A percentile compares a stretch with the other conserved stretches of the same genome.
Evolutionary conservation across 148 eudicot genomes (phyloP).

Genomic region (Diospyros kaki): DNA sequence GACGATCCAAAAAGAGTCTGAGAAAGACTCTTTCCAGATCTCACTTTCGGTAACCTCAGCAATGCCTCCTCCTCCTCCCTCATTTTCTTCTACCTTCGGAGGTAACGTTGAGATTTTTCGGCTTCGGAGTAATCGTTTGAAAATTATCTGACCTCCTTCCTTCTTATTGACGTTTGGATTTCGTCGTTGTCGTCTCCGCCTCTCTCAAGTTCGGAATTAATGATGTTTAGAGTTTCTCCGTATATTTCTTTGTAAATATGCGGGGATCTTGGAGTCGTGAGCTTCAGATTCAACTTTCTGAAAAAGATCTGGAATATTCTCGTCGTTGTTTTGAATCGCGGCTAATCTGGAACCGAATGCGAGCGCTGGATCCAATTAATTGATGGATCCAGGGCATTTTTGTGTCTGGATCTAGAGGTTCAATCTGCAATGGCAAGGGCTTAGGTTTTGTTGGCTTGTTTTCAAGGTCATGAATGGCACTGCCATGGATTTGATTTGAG

Average conservation of each 20-base stretch:
- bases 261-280: not conserved
- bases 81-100: not conserved
- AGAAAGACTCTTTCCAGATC: not conserved
- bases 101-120: not conserved
- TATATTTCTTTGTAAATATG: not conserved
- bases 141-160: too few relatives aligned
- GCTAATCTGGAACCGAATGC: not conserved
- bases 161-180: too few relatives aligned
- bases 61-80: not conserved
- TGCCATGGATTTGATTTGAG: conserved; percentile 15
- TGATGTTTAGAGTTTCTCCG: not conserved
- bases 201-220: not conserved
- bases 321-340: not conserved
- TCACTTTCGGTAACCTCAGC: not conserved
- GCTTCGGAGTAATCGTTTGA: too few relatives aligned
- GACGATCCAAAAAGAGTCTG: not conserved
- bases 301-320: not conserved
- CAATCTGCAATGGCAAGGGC: conserved; percentile 18
- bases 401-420: conserved; percentile 2
- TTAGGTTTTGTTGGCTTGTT: conserved; percentile 18
- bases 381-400: conserved; percentile 1
- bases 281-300: not conserved
- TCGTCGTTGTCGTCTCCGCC: not conserved
- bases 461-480: too few relatives aligned
- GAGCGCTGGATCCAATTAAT: not conserved